Percentiles rank a stretch among this genome's conserved stretches.
Evolutionary conservation across 805 yeast species (phyloP).

Genomic region (Starmerella davenportii): DNA sequence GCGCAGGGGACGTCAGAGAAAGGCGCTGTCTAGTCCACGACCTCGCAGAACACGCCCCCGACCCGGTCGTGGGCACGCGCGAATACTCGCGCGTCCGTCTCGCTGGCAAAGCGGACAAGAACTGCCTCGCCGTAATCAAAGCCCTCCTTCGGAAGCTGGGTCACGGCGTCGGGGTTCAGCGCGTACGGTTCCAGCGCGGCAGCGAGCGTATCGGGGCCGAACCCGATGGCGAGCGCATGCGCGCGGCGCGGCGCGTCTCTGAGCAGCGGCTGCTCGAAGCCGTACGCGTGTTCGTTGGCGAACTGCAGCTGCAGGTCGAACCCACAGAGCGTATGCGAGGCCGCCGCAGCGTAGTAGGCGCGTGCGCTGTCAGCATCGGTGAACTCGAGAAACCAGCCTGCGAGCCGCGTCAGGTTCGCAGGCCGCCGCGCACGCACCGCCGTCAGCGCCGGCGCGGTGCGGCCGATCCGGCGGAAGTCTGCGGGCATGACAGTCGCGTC

Average conservation of each 20-base stretch:
- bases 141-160: constrained; percentile 20
- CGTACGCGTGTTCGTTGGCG: constrained; percentile 21
- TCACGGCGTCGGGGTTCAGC: not conserved
- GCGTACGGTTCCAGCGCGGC: not conserved
- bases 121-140: constrained; percentile 22
- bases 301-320: constrained; percentile 30
- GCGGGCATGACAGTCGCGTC: constrained; percentile 19
- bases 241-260: constrained; percentile 15
- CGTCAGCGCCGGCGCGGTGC: constrained; percentile 22
- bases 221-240: constrained; percentile 21
- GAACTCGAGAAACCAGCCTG: constrained; percentile 39
- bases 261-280: constrained; percentile 17
- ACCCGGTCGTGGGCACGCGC: constrained; percentile 19
- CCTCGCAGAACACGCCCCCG: constrained; percentile 18
- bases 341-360: constrained; percentile 34
- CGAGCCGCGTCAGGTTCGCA: constrained; percentile 27
- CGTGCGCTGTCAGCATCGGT: constrained; percentile 32
- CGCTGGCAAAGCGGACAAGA: constrained; percentile 20
- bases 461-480: constrained; percentile 22
- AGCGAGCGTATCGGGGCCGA: constrained; percentile 18
- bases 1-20: too few species aligned
- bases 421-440: constrained; percentile 36
- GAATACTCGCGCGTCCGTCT: constrained; percentile 20
- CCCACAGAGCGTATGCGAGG: constrained; percentile 35
- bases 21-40: too few species aligned